A percentile compares a stretch with the other conserved stretches of the same genome.
Conservation (phyloP, 257 asterid species). For the Solanum bulbocastanum region DNA sequence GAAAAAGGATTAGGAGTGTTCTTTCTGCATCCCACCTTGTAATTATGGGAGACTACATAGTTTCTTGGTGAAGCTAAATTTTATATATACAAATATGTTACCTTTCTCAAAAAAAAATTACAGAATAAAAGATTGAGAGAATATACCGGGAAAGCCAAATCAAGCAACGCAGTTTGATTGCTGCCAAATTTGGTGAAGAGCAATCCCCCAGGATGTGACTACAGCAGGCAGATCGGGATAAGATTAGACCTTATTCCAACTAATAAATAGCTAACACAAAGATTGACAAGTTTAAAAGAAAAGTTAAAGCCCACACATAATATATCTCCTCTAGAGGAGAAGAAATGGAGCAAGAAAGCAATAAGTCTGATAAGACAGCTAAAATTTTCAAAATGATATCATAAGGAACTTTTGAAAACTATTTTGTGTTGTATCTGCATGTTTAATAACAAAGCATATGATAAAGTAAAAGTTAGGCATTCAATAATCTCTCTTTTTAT, state of each 20-base stretch:
- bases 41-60: background rate
- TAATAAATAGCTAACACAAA: background rate
- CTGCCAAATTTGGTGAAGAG: constrained; percentile 78
- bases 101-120: background rate
- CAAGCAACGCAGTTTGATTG: constrained; percentile 84
- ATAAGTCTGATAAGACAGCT: background rate
- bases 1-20: background rate
- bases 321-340: background rate
- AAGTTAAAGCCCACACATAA: background rate
- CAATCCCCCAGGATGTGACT: constrained; percentile 84
- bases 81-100: background rate
- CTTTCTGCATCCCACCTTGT: background rate
- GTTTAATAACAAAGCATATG: background rate
- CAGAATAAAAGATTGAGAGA: background rate
- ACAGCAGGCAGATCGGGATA: constrained; percentile 17
- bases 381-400: background rate
- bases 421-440: background rate
- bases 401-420: background rate
- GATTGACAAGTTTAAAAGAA: background rate
- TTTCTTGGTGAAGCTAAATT: background rate
- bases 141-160: constrained; percentile 83
- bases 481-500: background rate
- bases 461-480: background rate
- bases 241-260: background rate
- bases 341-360: background rate